These are phyloP conservation scores for Candida sojae DNA, from an alignment of 1,139 yeast genomes.

Conservation along the genomic window DNA sequence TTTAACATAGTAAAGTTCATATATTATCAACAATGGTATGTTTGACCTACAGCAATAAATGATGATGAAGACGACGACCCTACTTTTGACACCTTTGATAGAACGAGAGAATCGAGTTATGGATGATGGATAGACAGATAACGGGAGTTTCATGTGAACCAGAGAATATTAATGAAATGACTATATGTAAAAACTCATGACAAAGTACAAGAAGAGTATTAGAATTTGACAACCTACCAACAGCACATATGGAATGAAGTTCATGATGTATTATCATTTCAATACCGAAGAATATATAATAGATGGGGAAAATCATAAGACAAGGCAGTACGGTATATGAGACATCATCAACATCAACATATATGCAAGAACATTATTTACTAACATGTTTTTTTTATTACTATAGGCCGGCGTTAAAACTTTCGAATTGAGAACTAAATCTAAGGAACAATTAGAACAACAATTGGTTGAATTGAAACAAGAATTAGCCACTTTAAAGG, in stretches of 20 bases:
- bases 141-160: no score
- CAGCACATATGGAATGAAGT: no score
- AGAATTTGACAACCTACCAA: no score
- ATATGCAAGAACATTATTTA: background rate
- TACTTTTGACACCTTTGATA: background rate
- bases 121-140: no score
- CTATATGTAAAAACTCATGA: no score
- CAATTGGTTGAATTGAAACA: conserved; percentile 96
- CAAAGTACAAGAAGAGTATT: no score
- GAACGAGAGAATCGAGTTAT: no score
- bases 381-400: conserved; percentile 2
- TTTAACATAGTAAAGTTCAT: conserved; percentile 6
- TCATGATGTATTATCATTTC: no score
- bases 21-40: conserved; percentile 19
- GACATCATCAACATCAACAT: background rate
- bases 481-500: conserved; percentile 95
- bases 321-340: background rate
- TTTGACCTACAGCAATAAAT: conserved; percentile 3
- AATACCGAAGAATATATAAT: no score
- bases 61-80: background rate
- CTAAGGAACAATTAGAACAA: conserved; percentile 93
- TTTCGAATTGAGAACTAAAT: conserved; percentile 96
- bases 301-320: no score
- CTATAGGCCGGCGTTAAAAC: conserved; percentile 85
- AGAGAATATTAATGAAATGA: no score